Evolutionary conservation across 306 rosid species (phyloP).

Genomic region (Cucurbita pepo): DNA sequence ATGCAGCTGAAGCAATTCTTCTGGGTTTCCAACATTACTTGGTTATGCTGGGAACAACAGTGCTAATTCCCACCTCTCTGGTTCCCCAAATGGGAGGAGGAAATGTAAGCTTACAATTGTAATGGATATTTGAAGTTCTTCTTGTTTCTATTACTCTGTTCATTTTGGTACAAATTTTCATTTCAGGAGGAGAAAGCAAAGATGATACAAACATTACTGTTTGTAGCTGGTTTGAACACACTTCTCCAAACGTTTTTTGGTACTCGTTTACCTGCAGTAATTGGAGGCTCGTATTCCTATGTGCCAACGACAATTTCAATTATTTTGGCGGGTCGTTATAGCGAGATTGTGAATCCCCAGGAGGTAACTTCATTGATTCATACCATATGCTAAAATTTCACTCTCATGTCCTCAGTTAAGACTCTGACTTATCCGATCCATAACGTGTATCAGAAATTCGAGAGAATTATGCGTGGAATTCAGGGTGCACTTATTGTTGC

Average conservation of each 20-base stretch:
- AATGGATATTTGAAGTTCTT: background rate
- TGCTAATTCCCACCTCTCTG: conserved; percentile 71
- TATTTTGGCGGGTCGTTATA: conserved; percentile 78
- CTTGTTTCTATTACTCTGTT: background rate
- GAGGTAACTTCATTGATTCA: conserved; percentile 40
- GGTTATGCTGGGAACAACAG: conserved; percentile 97
- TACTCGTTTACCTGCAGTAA: conserved; percentile 85
- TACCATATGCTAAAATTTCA: background rate
- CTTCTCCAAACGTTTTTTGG: conserved; percentile 66
- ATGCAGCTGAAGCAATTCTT: conserved; percentile 86
- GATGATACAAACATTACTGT: conserved; percentile 71
- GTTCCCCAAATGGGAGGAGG: conserved; percentile 99
- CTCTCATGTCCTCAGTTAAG: background rate
- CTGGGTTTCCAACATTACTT: conserved; percentile 96
- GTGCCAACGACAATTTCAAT: conserved; percentile 94
- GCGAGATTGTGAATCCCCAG: conserved; percentile 54
- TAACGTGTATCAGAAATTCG: conserved; percentile 51
- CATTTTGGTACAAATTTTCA: background rate
- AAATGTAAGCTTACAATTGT: conserved; percentile 40
- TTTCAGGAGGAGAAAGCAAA: conserved; percentile 83
- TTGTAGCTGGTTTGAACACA: conserved; percentile 86
- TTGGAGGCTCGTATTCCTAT: conserved; percentile 78
- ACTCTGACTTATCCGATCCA: conserved; percentile 2
- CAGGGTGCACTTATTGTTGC: conserved; percentile 97
- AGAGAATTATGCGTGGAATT: conserved; percentile 84